A percentile compares a stretch with the other conserved stretches of the same genome.
phyloP scores from a whole-genome alignment of 2,329 filamentous ascomycete genomes.

The Aspergillus fischeri region DNA sequence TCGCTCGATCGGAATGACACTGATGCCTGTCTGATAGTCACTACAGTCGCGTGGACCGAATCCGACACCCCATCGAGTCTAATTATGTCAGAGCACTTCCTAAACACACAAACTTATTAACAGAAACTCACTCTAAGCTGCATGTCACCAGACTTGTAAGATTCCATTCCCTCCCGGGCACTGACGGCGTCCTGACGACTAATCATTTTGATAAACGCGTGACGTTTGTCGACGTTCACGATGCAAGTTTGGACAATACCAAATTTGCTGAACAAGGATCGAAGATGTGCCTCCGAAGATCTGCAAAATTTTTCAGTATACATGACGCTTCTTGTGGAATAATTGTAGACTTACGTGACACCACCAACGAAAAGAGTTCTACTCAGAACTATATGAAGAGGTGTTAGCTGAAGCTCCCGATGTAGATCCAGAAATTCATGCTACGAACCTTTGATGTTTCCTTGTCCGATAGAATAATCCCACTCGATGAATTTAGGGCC shows the following conservation, averaged over 20 bases:
- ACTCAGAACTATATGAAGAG: slow-evolving; percentile 63
- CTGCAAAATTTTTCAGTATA: slow-evolving; percentile 40
- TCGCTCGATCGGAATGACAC: slow-evolving; percentile 85
- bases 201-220: slow-evolving; percentile 98
- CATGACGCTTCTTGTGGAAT: background rate
- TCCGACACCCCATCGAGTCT: slow-evolving; percentile 96
- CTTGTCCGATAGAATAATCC: slow-evolving; percentile 68
- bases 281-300: slow-evolving; percentile 75
- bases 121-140: slow-evolving; percentile 61
- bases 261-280: slow-evolving; percentile 72
- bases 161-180: slow-evolving; percentile 86
- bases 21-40: slow-evolving; percentile 88
- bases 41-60: slow-evolving; percentile 97
- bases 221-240: slow-evolving; percentile 94
- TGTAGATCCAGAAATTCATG: background rate
- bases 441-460: slow-evolving; percentile 67
- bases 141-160: slow-evolving; percentile 65
- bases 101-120: background rate
- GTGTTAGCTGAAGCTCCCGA: slow-evolving; percentile 1
- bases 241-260: slow-evolving; percentile 95
- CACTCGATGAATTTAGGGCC: slow-evolving; percentile 73
- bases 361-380: slow-evolving; percentile 95
- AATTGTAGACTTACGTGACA: slow-evolving; percentile 64
- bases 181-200: slow-evolving; percentile 76
- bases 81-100: slow-evolving; percentile 22